Percentiles rank a stretch among this genome's conserved stretches.
phyloP scores from a whole-genome alignment of 441 rosid species.

The Brassica balearica region DNA sequence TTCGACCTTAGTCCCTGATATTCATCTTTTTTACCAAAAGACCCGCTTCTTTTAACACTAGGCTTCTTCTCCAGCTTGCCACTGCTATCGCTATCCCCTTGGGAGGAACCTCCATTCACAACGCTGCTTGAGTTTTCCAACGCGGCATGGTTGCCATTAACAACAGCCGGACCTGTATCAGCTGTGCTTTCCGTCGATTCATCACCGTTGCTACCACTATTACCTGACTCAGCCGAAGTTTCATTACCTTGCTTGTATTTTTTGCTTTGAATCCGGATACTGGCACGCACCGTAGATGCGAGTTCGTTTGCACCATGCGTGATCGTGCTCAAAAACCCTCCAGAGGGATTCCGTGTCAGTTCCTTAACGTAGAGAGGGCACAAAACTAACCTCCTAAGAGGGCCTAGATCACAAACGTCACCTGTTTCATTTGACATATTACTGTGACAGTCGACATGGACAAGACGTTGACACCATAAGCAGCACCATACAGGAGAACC shows the following conservation, averaged over 20 bases:
- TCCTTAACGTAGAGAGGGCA: slow-evolving; percentile 88
- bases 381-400: slow-evolving; percentile 76
- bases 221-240: slow-evolving; percentile 59
- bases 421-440: slow-evolving; percentile 80
- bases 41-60: slow-evolving; percentile 67
- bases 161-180: slow-evolving; percentile 49
- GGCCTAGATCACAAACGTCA: slow-evolving; percentile 87
- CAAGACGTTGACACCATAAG: slow-evolving; percentile 97
- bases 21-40: slow-evolving; percentile 78
- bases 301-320: slow-evolving; percentile 97
- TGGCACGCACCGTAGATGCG: slow-evolving; percentile 94
- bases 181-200: slow-evolving; percentile 65
- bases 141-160: slow-evolving; percentile 53
- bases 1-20: slow-evolving; percentile 64
- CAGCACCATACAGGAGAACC: slow-evolving; percentile 99
- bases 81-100: slow-evolving; percentile 52
- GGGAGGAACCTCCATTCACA: slow-evolving; percentile 46
- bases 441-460: slow-evolving; percentile 92
- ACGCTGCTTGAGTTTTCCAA: slow-evolving; percentile 62
- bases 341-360: slow-evolving; percentile 59
- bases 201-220: slow-evolving; percentile 61
- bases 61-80: slow-evolving; percentile 58
- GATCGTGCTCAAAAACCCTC: slow-evolving; percentile 88
- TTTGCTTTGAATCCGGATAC: slow-evolving; percentile 88
- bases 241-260: slow-evolving; percentile 74